Conservation (phyloP, 257 asterid genomes). For the Craterostigma plantagineum region DNA sequence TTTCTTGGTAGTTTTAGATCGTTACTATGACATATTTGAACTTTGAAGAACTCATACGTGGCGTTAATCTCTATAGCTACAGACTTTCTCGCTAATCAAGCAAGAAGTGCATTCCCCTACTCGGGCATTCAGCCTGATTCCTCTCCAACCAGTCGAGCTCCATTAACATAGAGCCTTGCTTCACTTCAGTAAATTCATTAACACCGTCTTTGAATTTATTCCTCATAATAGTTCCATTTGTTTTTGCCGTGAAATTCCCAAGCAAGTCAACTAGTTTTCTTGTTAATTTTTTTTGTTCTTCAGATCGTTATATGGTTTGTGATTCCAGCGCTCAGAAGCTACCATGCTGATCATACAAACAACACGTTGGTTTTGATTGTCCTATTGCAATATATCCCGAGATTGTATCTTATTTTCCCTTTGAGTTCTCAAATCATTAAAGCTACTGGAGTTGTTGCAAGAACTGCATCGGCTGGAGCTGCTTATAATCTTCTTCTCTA, state of each 20-base stretch:
- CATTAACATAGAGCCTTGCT: too few relatives aligned
- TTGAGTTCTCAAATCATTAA: constrained; percentile 58
- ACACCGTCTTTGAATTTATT: too few relatives aligned
- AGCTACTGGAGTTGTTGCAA: constrained; percentile 75
- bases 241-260: too few relatives aligned
- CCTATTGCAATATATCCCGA: constrained; percentile 71
- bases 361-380: constrained; percentile 80
- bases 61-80: too few relatives aligned
- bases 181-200: too few relatives aligned
- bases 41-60: too few relatives aligned
- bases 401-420: constrained; percentile 64
- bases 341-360: constrained; percentile 53
- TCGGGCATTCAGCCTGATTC: too few relatives aligned
- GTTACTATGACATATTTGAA: neutral
- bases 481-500: constrained; percentile 84
- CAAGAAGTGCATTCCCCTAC: too few relatives aligned
- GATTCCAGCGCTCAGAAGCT: constrained; percentile 47
- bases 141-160: too few relatives aligned
- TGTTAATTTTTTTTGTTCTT: constrained; percentile 7
- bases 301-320: constrained; percentile 73
- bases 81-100: too few relatives aligned
- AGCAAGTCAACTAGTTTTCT: too few relatives aligned
- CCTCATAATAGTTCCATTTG: too few relatives aligned
- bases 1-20: neutral
- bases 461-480: constrained; percentile 97